Evolutionary conservation across 2,329 filamentous ascomycete species (phyloP).

Genomic region (Calonectria multiphialidica): DNA sequence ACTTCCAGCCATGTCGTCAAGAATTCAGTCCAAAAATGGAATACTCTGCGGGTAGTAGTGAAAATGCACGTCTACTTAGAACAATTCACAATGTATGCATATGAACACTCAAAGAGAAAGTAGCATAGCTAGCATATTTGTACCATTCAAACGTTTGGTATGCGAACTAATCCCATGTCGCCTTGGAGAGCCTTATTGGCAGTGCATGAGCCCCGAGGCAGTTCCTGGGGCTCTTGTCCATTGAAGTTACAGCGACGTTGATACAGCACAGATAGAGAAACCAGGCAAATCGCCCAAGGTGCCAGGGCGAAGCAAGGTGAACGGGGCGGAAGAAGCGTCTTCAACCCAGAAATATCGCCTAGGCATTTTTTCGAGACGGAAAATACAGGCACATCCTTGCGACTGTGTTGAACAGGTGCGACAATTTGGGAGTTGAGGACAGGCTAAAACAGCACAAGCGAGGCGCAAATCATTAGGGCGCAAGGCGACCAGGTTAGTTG

Average conservation of each 20-base stretch:
- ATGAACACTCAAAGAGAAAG: neutral
- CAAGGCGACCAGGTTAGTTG: neutral
- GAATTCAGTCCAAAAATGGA: neutral
- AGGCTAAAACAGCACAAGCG: too few relatives aligned
- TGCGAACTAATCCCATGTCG: neutral
- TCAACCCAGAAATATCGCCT: neutral
- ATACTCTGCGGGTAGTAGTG: neutral
- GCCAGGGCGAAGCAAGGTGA: neutral
- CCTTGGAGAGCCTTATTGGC: neutral
- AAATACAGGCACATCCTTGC: neutral
- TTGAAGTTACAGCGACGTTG: neutral
- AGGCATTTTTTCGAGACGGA: neutral
- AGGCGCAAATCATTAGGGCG: neutral
- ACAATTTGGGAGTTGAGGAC: neutral
- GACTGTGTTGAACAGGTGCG: neutral
- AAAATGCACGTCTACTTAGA: neutral
- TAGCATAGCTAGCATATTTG: neutral
- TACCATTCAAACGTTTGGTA: neutral
- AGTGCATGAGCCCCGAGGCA: slow-evolving; percentile 5
- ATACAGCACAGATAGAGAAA: neutral
- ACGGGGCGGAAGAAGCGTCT: neutral
- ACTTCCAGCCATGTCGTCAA: neutral
- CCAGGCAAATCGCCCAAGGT: neutral
- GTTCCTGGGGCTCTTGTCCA: neutral
- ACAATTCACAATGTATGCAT: neutral